A percentile compares a stretch with the other conserved stretches of the same genome.
Conservation (phyloP, 768 basidiomycete species). For the Tylopilus cervinicoccineus region DNA sequence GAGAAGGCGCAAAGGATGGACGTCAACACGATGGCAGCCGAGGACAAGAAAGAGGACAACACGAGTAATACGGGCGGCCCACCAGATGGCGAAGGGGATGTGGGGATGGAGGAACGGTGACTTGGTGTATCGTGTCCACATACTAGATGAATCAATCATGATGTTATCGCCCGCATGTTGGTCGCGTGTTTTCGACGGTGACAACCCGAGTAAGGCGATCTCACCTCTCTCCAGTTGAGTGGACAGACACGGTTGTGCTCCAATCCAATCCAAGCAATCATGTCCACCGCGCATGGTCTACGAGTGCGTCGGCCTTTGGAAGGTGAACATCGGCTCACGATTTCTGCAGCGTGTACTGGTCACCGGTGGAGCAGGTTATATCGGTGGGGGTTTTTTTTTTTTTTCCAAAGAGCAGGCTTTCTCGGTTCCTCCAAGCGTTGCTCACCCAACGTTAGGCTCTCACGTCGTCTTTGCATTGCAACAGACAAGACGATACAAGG, state of each 20-base stretch:
- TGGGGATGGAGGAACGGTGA: slow-evolving; percentile 46
- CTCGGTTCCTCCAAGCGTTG: slow-evolving; percentile 2
- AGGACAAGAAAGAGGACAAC: slow-evolving; percentile 25
- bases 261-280: slow-evolving; percentile 10
- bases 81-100: slow-evolving; percentile 40
- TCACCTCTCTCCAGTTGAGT: background rate
- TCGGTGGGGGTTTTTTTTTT: slow-evolving; percentile 51
- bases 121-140: background rate
- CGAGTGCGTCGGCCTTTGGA: slow-evolving; percentile 39
- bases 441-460: slow-evolving; percentile 55
- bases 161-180: background rate
- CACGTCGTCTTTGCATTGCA: slow-evolving; percentile 89
- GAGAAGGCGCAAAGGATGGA: slow-evolving; percentile 26
- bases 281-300: slow-evolving; percentile 35
- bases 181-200: slow-evolving; percentile 15
- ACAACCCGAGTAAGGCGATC: background rate
- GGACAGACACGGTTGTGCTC: background rate
- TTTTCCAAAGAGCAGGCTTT: background rate
- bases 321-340: slow-evolving; percentile 7
- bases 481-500: slow-evolving; percentile 84
- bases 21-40: slow-evolving; percentile 14
- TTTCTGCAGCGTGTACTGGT: slow-evolving; percentile 54
- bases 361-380: slow-evolving; percentile 86
- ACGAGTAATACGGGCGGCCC: slow-evolving; percentile 11
- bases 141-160: background rate